A percentile compares a stretch with the other conserved stretches of the same genome.
Evolutionary conservation across 257 asterid genomes (phyloP).

Genomic region (Misopates orontium): DNA sequence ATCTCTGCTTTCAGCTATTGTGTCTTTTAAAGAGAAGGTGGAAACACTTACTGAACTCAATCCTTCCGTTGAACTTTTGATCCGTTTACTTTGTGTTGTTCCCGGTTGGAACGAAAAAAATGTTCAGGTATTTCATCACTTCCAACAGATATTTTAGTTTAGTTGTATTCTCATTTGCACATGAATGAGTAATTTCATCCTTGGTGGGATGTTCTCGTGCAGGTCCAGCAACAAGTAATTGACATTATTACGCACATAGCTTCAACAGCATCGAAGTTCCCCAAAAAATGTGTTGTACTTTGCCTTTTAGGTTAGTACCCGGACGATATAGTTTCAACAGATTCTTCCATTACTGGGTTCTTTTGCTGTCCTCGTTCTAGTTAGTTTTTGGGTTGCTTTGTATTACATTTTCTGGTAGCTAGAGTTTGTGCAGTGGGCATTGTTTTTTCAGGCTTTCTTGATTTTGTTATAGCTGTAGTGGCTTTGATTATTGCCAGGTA

Average conservation of each 20-base stretch:
- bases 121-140: slow-evolving; percentile 68
- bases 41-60: slow-evolving; percentile 62
- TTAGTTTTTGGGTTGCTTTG: no score
- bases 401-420: background rate
- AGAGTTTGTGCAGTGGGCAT: slow-evolving; percentile 3
- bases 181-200: slow-evolving; percentile 27
- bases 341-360: background rate
- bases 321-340: background rate
- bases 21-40: slow-evolving; percentile 87
- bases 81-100: slow-evolving; percentile 83
- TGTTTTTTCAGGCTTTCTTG: slow-evolving; percentile 16
- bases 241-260: slow-evolving; percentile 72
- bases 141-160: slow-evolving; percentile 9
- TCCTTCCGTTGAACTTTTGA: slow-evolving; percentile 76
- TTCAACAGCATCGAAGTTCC: slow-evolving; percentile 80
- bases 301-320: slow-evolving; percentile 68
- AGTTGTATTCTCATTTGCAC: slow-evolving; percentile 7
- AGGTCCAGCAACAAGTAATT: slow-evolving; percentile 97
- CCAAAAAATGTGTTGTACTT: slow-evolving; percentile 89
- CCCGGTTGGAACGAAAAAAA: slow-evolving; percentile 99
- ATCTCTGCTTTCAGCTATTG: slow-evolving; percentile 68
- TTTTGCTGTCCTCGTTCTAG: background rate
- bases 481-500: slow-evolving; percentile 50
- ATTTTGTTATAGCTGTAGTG: slow-evolving; percentile 18
- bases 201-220: slow-evolving; percentile 30